Base-by-base conservation (phyloP, 2,329 filamentous ascomycete genomes). In the Xylariaceae sp. region DNA sequence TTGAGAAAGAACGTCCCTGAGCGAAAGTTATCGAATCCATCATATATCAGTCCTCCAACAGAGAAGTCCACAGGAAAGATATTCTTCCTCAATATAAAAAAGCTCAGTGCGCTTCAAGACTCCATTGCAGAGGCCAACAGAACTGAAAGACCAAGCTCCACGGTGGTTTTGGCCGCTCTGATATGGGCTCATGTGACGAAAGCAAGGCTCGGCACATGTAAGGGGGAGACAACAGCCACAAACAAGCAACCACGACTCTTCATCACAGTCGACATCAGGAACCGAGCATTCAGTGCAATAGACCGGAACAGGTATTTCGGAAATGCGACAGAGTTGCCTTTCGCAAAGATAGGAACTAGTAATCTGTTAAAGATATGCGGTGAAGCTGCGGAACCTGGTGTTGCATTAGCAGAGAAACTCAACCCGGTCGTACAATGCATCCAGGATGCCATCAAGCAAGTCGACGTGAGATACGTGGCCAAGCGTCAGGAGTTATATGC, bases 111-210 rank as follows among this genome's bases (percentile, higher is more conserved):
- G 2, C 18, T 44, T n/a, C 40, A 35, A 18, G n/a, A 12, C 27
- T 33, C 35, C 11, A 33, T 44, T 14, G 30, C 30, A 12, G 27
- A 46, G 11, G 10, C 19, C 15, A 39, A 18, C 10, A 30, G 35
- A 3, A 30, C 19, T 17, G 35, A 30, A 12, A 30, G 15, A 15
- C 43, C 39, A 18, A 49, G 42, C n/a, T 45, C 42, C 5, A 42
- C 31, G 3, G 39, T 43, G 14, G 18, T 50, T 12, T 11, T 50
- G 14, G 42, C 40, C 7, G 48, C 48, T 1, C 39, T 36, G 11
- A 27, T 43, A 12, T 50, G 48, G 48, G 48, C 48, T 11, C 44
- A 46, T 33, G 33, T 32, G 15, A 45, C 39, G 14, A 50, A 50
- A 35, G 48, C 48, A 31, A 44, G 48, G 2, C 22, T 43, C 39